These are phyloP conservation scores for Pichia kudriavzevii DNA, from an alignment of 1,139 yeast genomes.

Conservation along the genomic window DNA sequence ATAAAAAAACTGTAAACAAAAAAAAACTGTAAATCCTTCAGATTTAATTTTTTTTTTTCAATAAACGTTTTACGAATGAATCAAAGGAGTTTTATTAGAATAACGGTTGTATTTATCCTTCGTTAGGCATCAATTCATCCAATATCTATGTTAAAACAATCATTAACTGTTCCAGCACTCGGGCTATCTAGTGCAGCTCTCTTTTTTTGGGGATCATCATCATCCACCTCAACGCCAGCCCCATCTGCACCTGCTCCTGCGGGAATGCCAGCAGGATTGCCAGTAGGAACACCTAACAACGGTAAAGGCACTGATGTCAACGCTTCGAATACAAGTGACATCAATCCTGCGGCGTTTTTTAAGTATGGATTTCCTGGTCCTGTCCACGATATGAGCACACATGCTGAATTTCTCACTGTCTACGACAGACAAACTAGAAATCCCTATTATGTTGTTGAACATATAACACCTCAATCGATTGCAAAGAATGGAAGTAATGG, in stretches of 20 bases:
- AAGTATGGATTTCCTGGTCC: slow-evolving; percentile 96
- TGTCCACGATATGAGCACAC: slow-evolving; percentile 67
- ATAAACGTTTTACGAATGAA: no score
- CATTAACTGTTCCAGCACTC: slow-evolving; percentile 15
- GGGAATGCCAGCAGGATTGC: slow-evolving; percentile 15
- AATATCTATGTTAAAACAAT: slow-evolving; percentile 13
- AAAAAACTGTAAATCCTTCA: no score
- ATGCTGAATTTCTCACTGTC: slow-evolving; percentile 75
- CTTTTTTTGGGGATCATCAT: slow-evolving; percentile 23
- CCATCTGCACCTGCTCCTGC: slow-evolving; percentile 13
- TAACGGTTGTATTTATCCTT: no score
- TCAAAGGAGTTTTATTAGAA: no score
- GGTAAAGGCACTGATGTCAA: slow-evolving; percentile 4
- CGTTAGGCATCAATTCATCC: no score
- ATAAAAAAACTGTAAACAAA: no score
- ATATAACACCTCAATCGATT: slow-evolving; percentile 71
- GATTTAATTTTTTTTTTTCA: no score
- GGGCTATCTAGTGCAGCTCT: slow-evolving; percentile 20
- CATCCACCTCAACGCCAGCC: slow-evolving; percentile 13
- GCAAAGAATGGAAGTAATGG: slow-evolving; percentile 38
- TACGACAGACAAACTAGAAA: slow-evolving; percentile 79
- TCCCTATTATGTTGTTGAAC: slow-evolving; percentile 84
- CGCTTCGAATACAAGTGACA: slow-evolving; percentile 14
- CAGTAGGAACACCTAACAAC: slow-evolving; percentile 11
- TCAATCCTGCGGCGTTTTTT: slow-evolving; percentile 70